Conservation (phyloP, 176 grass and related monocot genomes). For the Triticum aestivum region DNA sequence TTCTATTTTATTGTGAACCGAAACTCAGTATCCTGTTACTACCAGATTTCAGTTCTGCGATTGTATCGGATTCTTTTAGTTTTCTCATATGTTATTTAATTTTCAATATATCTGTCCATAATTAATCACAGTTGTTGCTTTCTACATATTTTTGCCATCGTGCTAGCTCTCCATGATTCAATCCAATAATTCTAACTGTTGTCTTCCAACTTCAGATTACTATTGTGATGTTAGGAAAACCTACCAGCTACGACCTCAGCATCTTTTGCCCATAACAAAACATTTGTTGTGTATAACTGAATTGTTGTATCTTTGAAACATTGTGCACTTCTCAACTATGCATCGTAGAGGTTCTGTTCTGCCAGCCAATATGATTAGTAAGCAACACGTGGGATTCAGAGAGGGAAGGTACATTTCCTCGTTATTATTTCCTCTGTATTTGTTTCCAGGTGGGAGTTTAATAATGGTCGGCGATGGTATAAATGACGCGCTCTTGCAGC, state of each 20-base stretch:
- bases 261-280: constrained; percentile 18
- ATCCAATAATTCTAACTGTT: too few relatives aligned
- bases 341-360: background rate
- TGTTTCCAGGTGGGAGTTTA: constrained; percentile 68
- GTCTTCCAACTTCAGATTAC: background rate
- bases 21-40: background rate
- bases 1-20: too few relatives aligned
- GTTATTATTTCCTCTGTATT: constrained; percentile 13
- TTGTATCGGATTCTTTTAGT: background rate
- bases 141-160: too few relatives aligned
- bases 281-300: background rate
- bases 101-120: background rate
- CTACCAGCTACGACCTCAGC: background rate
- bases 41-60: constrained; percentile 2
- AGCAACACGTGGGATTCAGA: too few relatives aligned
- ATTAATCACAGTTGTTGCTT: too few relatives aligned
- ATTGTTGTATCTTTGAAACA: too few relatives aligned
- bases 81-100: background rate
- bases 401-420: background rate
- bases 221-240: background rate
- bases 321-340: background rate
- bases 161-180: too few relatives aligned
- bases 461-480: constrained; percentile 99
- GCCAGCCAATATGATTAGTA: too few relatives aligned
- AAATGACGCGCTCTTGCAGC: constrained; percentile 95